Conservation (phyloP, 495 filamentous ascomycete genomes). For the Penicillium desertorum region DNA sequence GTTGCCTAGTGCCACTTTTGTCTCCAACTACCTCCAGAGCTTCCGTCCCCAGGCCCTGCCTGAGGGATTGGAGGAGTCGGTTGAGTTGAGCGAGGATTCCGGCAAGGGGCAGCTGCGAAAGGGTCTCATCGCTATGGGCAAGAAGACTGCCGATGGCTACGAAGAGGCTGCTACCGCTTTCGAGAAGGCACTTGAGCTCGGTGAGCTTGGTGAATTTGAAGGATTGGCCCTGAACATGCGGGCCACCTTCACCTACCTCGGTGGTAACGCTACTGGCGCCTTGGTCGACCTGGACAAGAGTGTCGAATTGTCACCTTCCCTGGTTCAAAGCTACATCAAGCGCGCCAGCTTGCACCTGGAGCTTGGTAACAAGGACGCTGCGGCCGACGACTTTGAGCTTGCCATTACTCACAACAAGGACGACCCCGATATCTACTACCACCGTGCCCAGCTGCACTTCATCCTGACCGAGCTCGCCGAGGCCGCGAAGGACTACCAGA, state of each 20-base stretch:
- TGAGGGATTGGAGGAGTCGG: slow-evolving; percentile 75
- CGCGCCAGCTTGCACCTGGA: slow-evolving; percentile 97
- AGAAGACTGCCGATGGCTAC: slow-evolving; percentile 86
- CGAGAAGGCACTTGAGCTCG: slow-evolving; percentile 79
- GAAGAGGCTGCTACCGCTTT: slow-evolving; percentile 82
- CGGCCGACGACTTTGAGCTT: slow-evolving; percentile 81
- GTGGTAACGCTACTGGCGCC: slow-evolving; percentile 80
- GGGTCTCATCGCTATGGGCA: slow-evolving; percentile 75
- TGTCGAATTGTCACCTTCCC: slow-evolving; percentile 77
- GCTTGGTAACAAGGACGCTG: slow-evolving; percentile 85
- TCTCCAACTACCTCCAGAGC: slow-evolving; percentile 98
- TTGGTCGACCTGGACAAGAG: slow-evolving; percentile 85
- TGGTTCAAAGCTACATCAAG: slow-evolving; percentile 98
- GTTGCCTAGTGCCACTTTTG: slow-evolving; percentile 91
- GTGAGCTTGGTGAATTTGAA: slow-evolving; percentile 74
- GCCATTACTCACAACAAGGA: slow-evolving; percentile 82
- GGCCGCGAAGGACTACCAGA: slow-evolving; percentile 97
- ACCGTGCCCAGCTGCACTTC: slow-evolving; percentile 97
- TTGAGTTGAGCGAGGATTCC: slow-evolving; percentile 70
- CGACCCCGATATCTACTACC: slow-evolving; percentile 98
- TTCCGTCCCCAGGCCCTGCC: slow-evolving; percentile 82
- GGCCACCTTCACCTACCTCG: slow-evolving; percentile 90
- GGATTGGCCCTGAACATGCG: slow-evolving; percentile 93
- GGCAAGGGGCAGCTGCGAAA: slow-evolving; percentile 82
- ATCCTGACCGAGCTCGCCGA: slow-evolving; percentile 91